Evolutionary conservation across 768 basidiomycete species (phyloP).

Genomic region (Mycena albidolilacea): DNA sequence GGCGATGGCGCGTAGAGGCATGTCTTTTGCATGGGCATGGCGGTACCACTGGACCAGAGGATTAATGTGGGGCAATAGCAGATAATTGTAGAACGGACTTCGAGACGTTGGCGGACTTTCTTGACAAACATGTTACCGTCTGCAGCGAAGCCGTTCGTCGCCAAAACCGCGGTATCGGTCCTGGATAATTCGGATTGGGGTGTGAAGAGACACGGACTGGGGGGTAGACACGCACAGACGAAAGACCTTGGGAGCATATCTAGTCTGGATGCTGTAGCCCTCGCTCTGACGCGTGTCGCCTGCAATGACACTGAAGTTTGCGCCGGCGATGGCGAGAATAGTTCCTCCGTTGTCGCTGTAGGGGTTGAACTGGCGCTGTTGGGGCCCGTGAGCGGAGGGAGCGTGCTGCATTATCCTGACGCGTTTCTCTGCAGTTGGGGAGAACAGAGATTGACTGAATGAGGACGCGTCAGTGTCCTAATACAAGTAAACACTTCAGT

Average conservation of each 20-base stretch:
- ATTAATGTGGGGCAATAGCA: neutral
- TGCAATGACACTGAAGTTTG: conserved; percentile 94
- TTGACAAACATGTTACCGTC: conserved; percentile 99
- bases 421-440: neutral
- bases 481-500: neutral
- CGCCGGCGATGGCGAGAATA: conserved; percentile 95
- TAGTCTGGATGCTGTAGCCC: conserved; percentile 98
- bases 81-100: conserved; percentile 67
- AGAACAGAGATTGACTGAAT: neutral
- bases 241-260: conserved; percentile 97
- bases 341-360: conserved; percentile 97
- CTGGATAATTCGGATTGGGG: conserved; percentile 56
- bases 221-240: conserved; percentile 73
- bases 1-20: conserved; percentile 98
- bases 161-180: conserved; percentile 93
- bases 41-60: conserved; percentile 86
- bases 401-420: conserved; percentile 9
- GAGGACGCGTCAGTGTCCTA: conserved; percentile 22
- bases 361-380: conserved; percentile 84
- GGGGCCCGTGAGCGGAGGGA: conserved; percentile 43
- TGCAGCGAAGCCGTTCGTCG: conserved; percentile 97
- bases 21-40: conserved; percentile 96
- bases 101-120: conserved; percentile 93
- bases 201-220: conserved; percentile 1
- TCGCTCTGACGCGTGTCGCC: conserved; percentile 97